Evolutionary conservation across 768 basidiomycete genomes (phyloP).

Genomic region (Amanita subjunquillea): DNA sequence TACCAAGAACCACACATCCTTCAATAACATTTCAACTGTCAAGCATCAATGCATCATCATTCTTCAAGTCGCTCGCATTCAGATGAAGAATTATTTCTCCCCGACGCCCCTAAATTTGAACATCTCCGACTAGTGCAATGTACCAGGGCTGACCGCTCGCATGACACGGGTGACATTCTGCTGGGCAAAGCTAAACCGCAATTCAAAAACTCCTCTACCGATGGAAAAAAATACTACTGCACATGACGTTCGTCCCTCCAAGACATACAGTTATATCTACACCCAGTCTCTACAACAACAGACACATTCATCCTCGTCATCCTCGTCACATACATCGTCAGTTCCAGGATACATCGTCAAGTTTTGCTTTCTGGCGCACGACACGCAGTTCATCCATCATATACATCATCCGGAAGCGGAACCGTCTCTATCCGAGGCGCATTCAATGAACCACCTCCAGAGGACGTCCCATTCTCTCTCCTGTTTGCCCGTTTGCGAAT

Average conservation of each 20-base stretch:
- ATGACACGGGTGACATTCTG: no score
- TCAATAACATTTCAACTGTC: no score
- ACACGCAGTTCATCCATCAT: background rate
- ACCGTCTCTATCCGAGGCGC: constrained; percentile 2
- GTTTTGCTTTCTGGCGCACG: background rate
- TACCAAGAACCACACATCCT: no score
- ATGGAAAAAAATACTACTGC: background rate
- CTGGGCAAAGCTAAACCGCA: no score
- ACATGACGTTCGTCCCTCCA: background rate
- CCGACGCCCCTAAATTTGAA: no score
- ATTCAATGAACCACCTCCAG: background rate
- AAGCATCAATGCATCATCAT: no score
- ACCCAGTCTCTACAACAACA: background rate
- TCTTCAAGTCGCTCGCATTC: no score
- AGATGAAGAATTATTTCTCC: no score
- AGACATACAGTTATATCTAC: background rate
- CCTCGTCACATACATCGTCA: background rate
- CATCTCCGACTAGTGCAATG: no score
- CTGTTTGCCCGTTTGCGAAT: background rate
- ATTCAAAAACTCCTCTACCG: background rate
- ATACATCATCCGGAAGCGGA: background rate
- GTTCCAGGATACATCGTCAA: background rate
- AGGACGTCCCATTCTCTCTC: background rate
- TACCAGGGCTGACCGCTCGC: no score
- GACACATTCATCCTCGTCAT: background rate